A percentile compares a stretch with the other conserved stretches of the same genome.
phyloP scores from a whole-genome alignment of 2,329 filamentous ascomycete genomes.

The Pestalotiopsis sp. region DNA sequence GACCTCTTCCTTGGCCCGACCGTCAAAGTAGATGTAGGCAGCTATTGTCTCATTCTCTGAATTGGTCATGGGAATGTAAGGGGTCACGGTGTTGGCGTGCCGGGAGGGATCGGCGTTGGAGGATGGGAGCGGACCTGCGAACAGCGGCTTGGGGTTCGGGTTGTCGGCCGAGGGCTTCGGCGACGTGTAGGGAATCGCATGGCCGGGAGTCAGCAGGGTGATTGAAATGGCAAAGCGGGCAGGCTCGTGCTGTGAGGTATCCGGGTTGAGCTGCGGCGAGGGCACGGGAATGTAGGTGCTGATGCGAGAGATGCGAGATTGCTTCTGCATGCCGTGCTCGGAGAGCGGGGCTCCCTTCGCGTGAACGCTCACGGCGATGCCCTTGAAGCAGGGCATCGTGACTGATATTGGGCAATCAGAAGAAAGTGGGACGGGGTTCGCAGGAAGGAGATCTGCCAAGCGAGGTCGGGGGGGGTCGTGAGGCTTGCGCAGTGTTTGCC shows the following conservation, averaged over 20 bases:
- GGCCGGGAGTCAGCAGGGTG: conserved; percentile 84
- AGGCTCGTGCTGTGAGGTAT: conserved; percentile 80
- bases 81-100: conserved; percentile 63
- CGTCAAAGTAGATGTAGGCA: conserved; percentile 99
- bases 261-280: conserved; percentile 74
- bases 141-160: conserved; percentile 79
- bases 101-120: conserved; percentile 49
- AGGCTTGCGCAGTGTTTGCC: background rate
- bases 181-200: conserved; percentile 89
- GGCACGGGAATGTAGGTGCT: conserved; percentile 97
- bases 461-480: background rate
- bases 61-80: conserved; percentile 90
- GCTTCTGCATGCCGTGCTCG: conserved; percentile 93
- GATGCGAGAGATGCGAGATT: conserved; percentile 88
- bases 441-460: background rate
- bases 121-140: conserved; percentile 72
- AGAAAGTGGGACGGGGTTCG: background rate
- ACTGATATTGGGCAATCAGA: conserved; percentile 1
- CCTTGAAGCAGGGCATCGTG: conserved; percentile 95
- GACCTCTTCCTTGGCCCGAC: conserved; percentile 92
- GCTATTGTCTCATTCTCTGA: conserved; percentile 97
- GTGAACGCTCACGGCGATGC: conserved; percentile 97
- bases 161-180: conserved; percentile 78
- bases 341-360: conserved; percentile 77
- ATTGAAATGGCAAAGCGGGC: conserved; percentile 98